phyloP scores from a whole-genome alignment of 257 asterid genomes.

The Solanum pinnatisectum region DNA sequence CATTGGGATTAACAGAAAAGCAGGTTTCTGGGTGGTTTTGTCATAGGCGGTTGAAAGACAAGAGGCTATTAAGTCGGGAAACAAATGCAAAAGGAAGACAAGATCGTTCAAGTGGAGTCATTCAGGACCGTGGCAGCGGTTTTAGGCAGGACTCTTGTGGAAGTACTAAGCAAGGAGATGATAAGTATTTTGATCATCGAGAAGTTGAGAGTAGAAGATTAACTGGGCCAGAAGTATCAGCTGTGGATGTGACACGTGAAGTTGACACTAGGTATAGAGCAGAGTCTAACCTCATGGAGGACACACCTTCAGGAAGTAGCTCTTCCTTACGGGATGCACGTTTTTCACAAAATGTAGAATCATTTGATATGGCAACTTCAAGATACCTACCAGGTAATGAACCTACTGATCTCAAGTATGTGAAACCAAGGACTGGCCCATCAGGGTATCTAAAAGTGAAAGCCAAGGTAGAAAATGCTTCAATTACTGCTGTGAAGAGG shows the following conservation, averaged over 20 bases:
- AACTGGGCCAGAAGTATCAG: conserved; percentile 33
- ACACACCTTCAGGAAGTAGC: conserved; percentile 72
- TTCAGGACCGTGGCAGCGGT: conserved; percentile 83
- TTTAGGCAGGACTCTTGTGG: conserved; percentile 91
- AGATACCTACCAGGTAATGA: conserved; percentile 36
- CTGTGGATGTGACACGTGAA: conserved; percentile 44
- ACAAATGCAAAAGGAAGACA: conserved; percentile 34
- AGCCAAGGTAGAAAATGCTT: conserved; percentile 63
- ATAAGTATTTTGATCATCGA: conserved; percentile 36
- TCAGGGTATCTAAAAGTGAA: conserved; percentile 92
- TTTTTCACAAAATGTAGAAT: conserved; percentile 26
- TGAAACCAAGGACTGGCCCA: conserved; percentile 68
- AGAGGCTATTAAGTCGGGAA: conserved; percentile 41
- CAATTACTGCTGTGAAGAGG: conserved; percentile 78
- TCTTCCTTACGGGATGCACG: conserved; percentile 42
- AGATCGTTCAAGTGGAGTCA: conserved; percentile 64
- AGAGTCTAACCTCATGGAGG: conserved; percentile 30
- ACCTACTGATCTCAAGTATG: conserved; percentile 25
- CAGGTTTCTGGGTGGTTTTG: conserved; percentile 99
- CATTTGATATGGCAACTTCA: conserved; percentile 32
- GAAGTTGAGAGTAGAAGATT: conserved; percentile 76
- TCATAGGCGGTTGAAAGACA: conserved; percentile 86
- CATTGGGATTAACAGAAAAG: conserved; percentile 83
- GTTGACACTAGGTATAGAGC: conserved; percentile 30
- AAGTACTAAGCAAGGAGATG: conserved; percentile 76